Evolutionary conservation across 148 eudicot species (phyloP).

Genomic region (Arctostaphylos glauca): DNA sequence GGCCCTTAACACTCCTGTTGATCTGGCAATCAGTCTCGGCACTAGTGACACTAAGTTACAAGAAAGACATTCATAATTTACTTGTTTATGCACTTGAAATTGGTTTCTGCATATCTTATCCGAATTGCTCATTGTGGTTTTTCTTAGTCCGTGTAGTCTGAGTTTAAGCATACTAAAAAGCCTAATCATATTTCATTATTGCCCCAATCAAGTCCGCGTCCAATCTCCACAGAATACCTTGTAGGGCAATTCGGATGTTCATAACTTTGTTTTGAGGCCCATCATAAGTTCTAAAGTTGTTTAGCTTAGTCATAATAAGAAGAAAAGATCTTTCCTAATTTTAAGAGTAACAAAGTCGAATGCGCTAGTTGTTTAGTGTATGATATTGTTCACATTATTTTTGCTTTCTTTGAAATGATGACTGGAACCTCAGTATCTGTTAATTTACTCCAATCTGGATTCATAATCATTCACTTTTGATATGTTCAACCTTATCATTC

Average conservation of each 20-base stretch:
- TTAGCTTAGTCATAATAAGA: background rate
- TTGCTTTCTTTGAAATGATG: background rate
- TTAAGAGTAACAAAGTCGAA: background rate
- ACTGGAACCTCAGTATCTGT: background rate
- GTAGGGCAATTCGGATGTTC: background rate
- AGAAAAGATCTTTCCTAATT: background rate
- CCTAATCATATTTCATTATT: background rate
- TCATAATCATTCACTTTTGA: background rate
- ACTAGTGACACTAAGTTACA: constrained; percentile 89
- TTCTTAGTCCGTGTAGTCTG: background rate
- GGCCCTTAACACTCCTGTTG: constrained; percentile 85
- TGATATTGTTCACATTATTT: background rate
- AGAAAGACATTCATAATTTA: background rate
- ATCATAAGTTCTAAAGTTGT: background rate
- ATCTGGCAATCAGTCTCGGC: constrained; percentile 93
- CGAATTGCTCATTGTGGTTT: background rate
- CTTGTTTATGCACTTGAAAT: background rate
- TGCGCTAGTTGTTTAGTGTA: background rate
- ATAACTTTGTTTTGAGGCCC: background rate
- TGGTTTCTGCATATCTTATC: background rate
- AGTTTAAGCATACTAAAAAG: background rate
- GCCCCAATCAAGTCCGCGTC: background rate
- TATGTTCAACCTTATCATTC: constrained; percentile 8
- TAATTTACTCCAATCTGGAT: background rate
- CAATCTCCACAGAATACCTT: background rate